Evolutionary conservation across 345 rosid genomes (phyloP).

Genomic region (Citrus maxima): DNA sequence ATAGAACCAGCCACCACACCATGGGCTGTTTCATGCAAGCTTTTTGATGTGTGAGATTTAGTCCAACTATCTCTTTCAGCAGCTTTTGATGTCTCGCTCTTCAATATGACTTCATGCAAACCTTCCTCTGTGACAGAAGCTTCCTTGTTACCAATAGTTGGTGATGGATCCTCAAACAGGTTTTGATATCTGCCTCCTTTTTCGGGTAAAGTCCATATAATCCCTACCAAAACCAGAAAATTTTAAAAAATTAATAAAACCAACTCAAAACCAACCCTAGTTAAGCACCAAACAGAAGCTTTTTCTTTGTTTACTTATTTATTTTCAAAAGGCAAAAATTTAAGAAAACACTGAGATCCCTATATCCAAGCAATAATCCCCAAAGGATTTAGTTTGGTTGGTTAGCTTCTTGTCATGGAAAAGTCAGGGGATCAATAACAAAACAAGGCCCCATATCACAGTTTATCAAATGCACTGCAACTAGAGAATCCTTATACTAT

Average conservation of each 20-base stretch:
- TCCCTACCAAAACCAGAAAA: conserved; percentile 38
- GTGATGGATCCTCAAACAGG: conserved; percentile 22
- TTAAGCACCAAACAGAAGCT: background rate
- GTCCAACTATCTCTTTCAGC: conserved; percentile 19
- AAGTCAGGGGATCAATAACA: background rate
- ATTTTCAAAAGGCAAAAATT: too few species aligned
- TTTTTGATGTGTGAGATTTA: conserved; percentile 20
- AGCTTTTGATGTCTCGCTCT: conserved; percentile 31
- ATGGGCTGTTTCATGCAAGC: conserved; percentile 23
- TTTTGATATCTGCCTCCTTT: conserved; percentile 33
- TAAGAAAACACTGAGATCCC: background rate
- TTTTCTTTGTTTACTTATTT: too few species aligned
- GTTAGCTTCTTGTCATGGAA: too few species aligned
- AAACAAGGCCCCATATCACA: background rate
- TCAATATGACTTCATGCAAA: conserved; percentile 50
- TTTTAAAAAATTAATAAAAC: background rate
- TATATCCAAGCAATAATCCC: background rate
- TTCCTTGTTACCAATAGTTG: conserved; percentile 17
- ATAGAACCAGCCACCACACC: conserved; percentile 55
- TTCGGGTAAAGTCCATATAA: conserved; percentile 30
- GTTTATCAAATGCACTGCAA: background rate
- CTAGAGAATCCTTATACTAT: background rate
- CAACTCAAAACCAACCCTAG: background rate
- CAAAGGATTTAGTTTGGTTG: too few species aligned
- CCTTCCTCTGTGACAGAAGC: conserved; percentile 31